Evolutionary conservation across 208 protist genomes (phyloP), one percentile per base, ranked within the genome.

Genomic region (Porcisia hertigi): DNA sequence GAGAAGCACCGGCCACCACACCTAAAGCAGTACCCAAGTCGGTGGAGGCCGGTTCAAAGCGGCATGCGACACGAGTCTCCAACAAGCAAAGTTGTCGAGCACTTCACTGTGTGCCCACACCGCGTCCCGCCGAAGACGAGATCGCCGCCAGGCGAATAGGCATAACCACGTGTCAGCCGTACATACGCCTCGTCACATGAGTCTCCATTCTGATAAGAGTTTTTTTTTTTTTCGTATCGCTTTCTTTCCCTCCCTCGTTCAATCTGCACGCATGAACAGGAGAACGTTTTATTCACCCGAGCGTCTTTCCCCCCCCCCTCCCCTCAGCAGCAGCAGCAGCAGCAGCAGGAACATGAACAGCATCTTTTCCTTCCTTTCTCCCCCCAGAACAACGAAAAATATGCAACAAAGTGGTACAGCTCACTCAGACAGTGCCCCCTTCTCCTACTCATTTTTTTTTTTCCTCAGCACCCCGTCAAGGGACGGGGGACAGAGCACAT

Each of bases 21-120:
- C 79, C 75, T 96, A 52, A 79, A 84, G 47, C 76, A 65, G 30
- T 30, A 82, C 64, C 92, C 91, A 7, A 94, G 88, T 62, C 87
- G 89, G n/a, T 96, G 91, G 89, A 70, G 70, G 34, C 86, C 86
- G 14, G 73, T 81, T 41, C 53, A 69, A n/a, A 67, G 74, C 36
- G 64, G 73, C n/a, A 49, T 52, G 47, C 63, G 65, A 20, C 25
- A 65, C 39, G 69, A 80, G 39, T 64, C 54, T 34, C 66, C 60
- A 9, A 73, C 73, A 57, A 67, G 83, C 16, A 75, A 87, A 63
- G 59, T 92, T 14, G 71, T 91, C n/a, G 90, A 94, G 74, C 74
- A 81, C 54, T 92, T 92, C 80, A 83, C 87, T 1, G 76, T 95
- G 25, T 73, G 75, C 25, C 88, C 88, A n/a, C 88, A 91, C 69